A percentile compares a stretch with the other conserved stretches of the same genome.
Evolutionary conservation across 2,329 filamentous ascomycete species (phyloP).

Genomic region (Hypoxylon sp.): DNA sequence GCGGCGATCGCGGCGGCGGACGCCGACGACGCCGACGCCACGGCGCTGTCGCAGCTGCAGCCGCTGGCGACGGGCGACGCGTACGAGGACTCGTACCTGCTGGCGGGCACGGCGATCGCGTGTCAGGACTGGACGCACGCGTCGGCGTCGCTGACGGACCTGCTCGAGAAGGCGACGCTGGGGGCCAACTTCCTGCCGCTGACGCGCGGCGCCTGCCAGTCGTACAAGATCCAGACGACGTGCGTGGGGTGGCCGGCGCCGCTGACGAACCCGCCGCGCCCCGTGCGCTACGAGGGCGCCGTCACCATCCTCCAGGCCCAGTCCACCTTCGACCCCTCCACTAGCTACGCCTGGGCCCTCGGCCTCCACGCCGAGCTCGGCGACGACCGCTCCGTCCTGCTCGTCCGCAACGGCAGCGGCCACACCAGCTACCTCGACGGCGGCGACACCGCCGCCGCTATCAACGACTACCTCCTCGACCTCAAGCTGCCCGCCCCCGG

Average conservation of each 20-base stretch:
- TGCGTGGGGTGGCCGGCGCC: conserved; percentile 53
- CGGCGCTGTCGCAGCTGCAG: conserved; percentile 44
- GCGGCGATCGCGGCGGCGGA: conserved; percentile 37
- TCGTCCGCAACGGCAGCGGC: conserved; percentile 51
- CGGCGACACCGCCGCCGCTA: conserved; percentile 45
- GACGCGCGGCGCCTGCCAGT: conserved; percentile 46
- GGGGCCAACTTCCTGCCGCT: conserved; percentile 47
- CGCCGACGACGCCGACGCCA: conserved; percentile 49
- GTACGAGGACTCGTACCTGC: conserved; percentile 38
- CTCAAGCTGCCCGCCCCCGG: conserved; percentile 44
- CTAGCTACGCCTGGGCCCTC: conserved; percentile 49
- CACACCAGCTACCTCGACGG: conserved; percentile 49
- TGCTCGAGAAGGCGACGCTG: conserved; percentile 43
- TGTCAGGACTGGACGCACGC: conserved; percentile 50
- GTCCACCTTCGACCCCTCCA: conserved; percentile 51
- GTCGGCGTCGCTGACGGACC: conserved; percentile 34
- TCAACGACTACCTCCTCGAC: conserved; percentile 47
- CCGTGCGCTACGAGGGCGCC: conserved; percentile 37
- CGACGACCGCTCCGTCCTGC: conserved; percentile 44
- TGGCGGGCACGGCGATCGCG: conserved; percentile 46
- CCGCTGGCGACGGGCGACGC: conserved; percentile 37
- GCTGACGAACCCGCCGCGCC: conserved; percentile 47
- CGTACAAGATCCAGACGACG: conserved; percentile 46
- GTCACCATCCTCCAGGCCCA: conserved; percentile 50
- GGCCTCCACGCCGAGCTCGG: conserved; percentile 44